Evolutionary conservation across 257 asterid species (phyloP).

Genomic region (Haberlea rhodopensis): DNA sequence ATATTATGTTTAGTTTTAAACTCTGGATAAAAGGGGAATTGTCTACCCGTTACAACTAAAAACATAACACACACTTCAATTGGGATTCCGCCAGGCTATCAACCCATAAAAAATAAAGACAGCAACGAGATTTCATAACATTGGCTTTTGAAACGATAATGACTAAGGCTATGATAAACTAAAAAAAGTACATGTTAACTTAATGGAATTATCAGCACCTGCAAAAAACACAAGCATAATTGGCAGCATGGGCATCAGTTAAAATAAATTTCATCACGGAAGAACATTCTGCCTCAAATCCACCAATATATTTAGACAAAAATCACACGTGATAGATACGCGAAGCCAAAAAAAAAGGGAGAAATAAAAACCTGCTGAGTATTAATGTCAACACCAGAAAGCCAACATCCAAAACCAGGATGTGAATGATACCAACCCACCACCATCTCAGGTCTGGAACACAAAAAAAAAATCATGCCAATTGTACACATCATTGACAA

Average conservation of each 20-base stretch:
- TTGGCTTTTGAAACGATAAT: neutral
- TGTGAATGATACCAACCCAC: conserved; percentile 99
- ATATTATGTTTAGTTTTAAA: neutral
- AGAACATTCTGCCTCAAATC: neutral
- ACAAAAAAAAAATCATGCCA: conserved; percentile 14
- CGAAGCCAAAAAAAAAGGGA: neutral
- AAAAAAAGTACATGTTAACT: neutral
- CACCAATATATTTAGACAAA: neutral
- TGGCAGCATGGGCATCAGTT: neutral
- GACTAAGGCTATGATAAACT: neutral
- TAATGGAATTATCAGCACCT: conserved; percentile 1
- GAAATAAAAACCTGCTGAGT: conserved; percentile 77
- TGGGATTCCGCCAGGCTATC: neutral
- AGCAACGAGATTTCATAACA: neutral
- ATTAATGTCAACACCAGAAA: conserved; percentile 93
- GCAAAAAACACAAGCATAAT: conserved; percentile 7
- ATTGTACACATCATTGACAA: conserved; percentile 20
- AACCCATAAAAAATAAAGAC: neutral
- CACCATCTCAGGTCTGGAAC: conserved; percentile 95
- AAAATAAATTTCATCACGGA: neutral
- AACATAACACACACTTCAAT: too few relatives aligned
- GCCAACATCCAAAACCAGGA: conserved; percentile 99
- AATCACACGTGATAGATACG: too few relatives aligned
- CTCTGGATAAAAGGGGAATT: too few relatives aligned
- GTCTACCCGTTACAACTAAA: too few relatives aligned